Base-by-base conservation (phyloP, 2,329 filamentous ascomycete species). In the Dactylellina leptospora region DNA sequence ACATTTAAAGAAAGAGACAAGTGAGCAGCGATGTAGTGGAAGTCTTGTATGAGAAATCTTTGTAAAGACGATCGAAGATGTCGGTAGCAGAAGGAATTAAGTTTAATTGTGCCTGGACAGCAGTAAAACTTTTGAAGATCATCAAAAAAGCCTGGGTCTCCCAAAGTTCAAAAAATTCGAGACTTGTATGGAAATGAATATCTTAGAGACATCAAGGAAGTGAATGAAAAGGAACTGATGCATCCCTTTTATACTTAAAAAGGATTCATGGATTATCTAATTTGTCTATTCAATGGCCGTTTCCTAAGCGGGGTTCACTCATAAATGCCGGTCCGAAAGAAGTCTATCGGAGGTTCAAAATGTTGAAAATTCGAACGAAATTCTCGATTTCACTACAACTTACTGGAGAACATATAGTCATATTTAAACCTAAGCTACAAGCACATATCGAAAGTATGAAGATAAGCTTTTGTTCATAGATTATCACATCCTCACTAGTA, bases 161-260 rank as follows among this genome's bases (percentile, higher is more conserved):
- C n/a, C n/a, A n/a, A n/a, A n/a, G n/a, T n/a, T n/a, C n/a, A n/a
- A n/a, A n/a, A n/a, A n/a, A n/a, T n/a, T n/a, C n/a, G 30, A 33
- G 30, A 33, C 13, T 6, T 33, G 30, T 6, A 33, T 33, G 13
- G n/a, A 11, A 53, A 18, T 27, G n/a, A 10, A n/a, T 42, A 8
- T 42, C n/a, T 42, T 42, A 42, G 18, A 42, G n/a, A 10, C 16
- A n/a, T 42, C 9, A 4, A n/a, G 38, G 18, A 42, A 42, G 18
- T 33, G 13, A 13, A 33, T n/a, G 36, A 10, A 6, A 22, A 10
- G 13, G 16, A 51, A 58, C n/a, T n/a, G 20, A 4, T 16, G 10
- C 11, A 22, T 27, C 20, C 62, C 44, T 60, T 68, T 68, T 68
- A 68, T 68, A 68, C 45, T 33, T 45, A 13, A 54, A 25, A 10